Conservation (phyloP, 768 basidiomycete species). For the Amanita pseudoporphyria region DNA sequence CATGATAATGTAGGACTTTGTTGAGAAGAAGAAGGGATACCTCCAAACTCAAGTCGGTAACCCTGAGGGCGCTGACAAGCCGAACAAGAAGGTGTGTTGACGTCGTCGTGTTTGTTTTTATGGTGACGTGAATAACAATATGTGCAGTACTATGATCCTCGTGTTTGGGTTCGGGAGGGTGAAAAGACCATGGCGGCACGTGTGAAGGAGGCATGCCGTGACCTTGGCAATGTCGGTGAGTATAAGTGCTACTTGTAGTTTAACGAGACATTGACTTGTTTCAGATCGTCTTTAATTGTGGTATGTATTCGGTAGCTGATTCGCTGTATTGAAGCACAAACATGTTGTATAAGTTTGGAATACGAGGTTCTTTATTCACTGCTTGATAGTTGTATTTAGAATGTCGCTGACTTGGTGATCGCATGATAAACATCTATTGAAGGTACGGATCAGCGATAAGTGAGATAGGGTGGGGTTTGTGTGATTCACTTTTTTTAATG, state of each 20-base stretch:
- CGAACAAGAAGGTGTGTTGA: conserved; percentile 87
- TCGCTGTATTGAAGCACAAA: not conserved
- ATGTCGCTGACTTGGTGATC: no score
- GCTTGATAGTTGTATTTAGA: no score
- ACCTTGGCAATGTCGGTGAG: conserved; percentile 59
- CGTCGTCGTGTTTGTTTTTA: not conserved
- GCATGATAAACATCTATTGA: no score
- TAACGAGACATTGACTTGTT: not conserved
- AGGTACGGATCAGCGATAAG: no score
- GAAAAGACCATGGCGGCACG: conserved; percentile 86
- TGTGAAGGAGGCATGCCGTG: conserved; percentile 86
- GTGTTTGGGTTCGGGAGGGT: conserved; percentile 98
- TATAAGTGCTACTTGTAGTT: not conserved
- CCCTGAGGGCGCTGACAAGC: conserved; percentile 95
- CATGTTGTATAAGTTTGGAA: no score
- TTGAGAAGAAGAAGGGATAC: no score
- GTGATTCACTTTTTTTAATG: no score
- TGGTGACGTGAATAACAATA: conserved; percentile 6
- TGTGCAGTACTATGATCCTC: conserved; percentile 79
- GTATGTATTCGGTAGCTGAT: not conserved
- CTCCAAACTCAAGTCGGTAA: no score
- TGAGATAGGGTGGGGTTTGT: no score
- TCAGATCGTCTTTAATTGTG: conserved; percentile 10
- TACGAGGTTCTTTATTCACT: no score
- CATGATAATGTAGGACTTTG: no score